A percentile compares a stretch with the other conserved stretches of the same genome.
Evolutionary conservation across 805 yeast genomes (phyloP).

Genomic region (Soucietia sequanensis): DNA sequence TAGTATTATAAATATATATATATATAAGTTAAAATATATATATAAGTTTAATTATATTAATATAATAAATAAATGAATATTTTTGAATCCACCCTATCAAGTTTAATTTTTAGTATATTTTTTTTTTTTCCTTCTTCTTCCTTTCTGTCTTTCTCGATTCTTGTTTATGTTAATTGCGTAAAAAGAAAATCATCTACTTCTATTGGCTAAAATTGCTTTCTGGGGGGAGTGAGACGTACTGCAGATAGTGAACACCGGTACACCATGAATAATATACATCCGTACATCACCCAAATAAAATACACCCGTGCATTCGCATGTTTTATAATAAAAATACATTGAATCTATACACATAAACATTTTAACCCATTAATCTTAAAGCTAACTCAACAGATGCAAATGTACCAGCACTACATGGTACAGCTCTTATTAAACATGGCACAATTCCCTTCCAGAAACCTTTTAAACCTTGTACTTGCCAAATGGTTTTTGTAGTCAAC

Average conservation of each 20-base stretch:
- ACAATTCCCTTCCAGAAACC: constrained; percentile 66
- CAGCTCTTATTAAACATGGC: constrained; percentile 59
- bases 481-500: constrained; percentile 39
- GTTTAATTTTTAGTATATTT: too few relatives aligned
- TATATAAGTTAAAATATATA: too few relatives aligned
- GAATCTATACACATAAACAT: neutral
- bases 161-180: neutral
- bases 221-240: too few relatives aligned
- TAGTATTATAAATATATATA: too few relatives aligned
- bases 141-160: too few relatives aligned
- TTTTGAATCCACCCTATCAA: too few relatives aligned
- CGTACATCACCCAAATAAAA: too few relatives aligned
- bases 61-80: too few relatives aligned
- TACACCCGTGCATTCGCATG: neutral
- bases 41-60: too few relatives aligned
- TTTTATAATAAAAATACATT: neutral
- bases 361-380: constrained; percentile 51
- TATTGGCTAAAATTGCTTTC: constrained; percentile 11
- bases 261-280: constrained; percentile 1
- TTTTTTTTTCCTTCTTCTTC: too few relatives aligned
- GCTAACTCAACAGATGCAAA: constrained; percentile 76
- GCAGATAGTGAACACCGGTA: too few relatives aligned
- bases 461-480: constrained; percentile 39
- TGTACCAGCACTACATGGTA: constrained; percentile 71
- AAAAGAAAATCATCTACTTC: constrained; percentile 8